Conservation (phyloP, 345 rosid genomes). For the Rhodomyrtus tomentosa region DNA sequence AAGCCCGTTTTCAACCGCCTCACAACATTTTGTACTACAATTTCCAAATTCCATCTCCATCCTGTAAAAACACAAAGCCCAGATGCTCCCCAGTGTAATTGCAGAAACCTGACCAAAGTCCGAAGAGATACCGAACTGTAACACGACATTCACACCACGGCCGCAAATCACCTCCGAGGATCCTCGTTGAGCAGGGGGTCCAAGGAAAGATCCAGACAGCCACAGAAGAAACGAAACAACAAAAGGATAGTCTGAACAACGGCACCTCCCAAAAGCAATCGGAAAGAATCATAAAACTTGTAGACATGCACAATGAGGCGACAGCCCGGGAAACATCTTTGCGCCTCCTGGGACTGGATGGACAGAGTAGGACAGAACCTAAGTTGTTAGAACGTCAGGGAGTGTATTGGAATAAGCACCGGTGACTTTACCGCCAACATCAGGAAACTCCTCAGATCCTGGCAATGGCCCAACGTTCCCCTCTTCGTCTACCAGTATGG, state of each 20-base stretch:
- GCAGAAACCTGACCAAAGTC: not conserved
- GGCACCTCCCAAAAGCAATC: not conserved
- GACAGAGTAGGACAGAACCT: not conserved
- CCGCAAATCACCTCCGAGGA: not conserved
- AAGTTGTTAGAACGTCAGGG: constrained; percentile 74
- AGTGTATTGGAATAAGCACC: constrained; percentile 44
- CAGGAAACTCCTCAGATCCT: constrained; percentile 65
- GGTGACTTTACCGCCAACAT: constrained; percentile 70
- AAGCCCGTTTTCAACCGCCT: not conserved
- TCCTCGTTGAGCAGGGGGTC: not conserved
- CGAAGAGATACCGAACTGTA: not conserved
- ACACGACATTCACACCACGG: not conserved
- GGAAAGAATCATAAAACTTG: not conserved
- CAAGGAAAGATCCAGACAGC: not conserved
- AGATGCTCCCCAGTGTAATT: not conserved
- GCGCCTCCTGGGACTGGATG: not conserved
- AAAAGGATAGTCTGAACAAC: not conserved
- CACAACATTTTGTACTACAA: not conserved
- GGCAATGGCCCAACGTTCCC: constrained; percentile 56
- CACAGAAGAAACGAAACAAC: not conserved
- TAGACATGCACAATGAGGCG: not conserved
- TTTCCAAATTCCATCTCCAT: not conserved
- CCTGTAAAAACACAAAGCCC: not conserved
- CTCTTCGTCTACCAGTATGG: constrained; percentile 35
- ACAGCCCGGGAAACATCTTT: not conserved